Base-by-base conservation (phyloP, 106 monocot genomes). In the Acorus calamus region DNA sequence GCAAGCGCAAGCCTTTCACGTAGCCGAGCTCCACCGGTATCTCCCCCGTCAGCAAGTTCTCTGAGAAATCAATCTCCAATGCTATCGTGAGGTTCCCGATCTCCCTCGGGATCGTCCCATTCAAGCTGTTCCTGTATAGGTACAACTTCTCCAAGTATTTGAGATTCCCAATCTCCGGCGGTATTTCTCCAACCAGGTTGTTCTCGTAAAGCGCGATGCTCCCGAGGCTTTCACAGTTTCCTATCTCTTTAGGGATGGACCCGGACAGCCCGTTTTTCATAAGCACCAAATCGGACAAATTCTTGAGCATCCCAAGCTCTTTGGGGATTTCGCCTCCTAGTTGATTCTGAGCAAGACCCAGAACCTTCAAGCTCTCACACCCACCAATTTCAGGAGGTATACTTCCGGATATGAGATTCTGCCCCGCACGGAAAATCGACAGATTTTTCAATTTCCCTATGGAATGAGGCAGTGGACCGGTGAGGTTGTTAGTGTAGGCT, bases 311-410 rank as follows among this genome's bases (percentile, higher is more conserved):
- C 44, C 80, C 84, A 42, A 90, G 63, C 72, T 84, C 90, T 62
- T 69, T 80, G 4, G 94, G 94, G 2, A 96, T 55, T 46, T 67
- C 64, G 28, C 84, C 90, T 60, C 59, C 76, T 42, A 96, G 66
- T 64, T 74, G 75, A 70, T 91, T 90, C 62, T 96, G 90, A 0
- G 94, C 94, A 71, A 96, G 87, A 59, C 94, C 94, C 62, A 96
- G 80, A 4, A 79, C 0, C 43, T 64, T 5, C 70, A 96, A 56
- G 50, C 68, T 82, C 64, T 70, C 2, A 49, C 94, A 96, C 57
- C 72, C 80, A 56, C 78, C 13, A 52, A 96, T 96, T 68, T 87
- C 87, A 2, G 45, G 69, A 8, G 94, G 94, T 60, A 96, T 74
- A 14, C 47, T 70, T 56, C 94, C 94, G 46, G 87, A 82, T 47